Evolutionary conservation across 305 asterid genomes (phyloP).

Genomic region (Withania somnifera): DNA sequence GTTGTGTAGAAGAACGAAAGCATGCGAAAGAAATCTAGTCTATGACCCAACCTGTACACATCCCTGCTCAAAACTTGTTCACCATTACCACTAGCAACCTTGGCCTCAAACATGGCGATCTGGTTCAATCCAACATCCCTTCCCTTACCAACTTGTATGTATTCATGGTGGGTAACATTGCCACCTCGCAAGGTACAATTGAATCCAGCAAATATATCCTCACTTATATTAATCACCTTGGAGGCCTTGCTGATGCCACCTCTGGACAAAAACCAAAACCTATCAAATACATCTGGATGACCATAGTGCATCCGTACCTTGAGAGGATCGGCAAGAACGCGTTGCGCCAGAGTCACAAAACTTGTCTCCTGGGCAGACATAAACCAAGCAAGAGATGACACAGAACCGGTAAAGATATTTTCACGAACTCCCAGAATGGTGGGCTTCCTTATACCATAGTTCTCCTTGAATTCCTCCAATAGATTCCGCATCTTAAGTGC

Average conservation of each 20-base stretch:
- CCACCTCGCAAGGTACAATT: conserved; percentile 93
- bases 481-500: conserved; percentile 92
- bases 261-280: conserved; percentile 92
- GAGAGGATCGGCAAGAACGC: conserved; percentile 81
- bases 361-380: conserved; percentile 98
- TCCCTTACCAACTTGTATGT: conserved; percentile 96
- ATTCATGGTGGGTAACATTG: conserved; percentile 90
- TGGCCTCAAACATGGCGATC: conserved; percentile 95
- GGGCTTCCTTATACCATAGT: conserved; percentile 74
- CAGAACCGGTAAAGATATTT: conserved; percentile 90
- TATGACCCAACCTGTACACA: conserved; percentile 80
- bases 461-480: conserved; percentile 73
- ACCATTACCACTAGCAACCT: conserved; percentile 91
- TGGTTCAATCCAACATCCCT: conserved; percentile 95
- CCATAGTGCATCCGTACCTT: conserved; percentile 97
- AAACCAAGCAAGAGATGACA: conserved; percentile 90
- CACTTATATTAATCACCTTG: conserved; percentile 83
- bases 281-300: conserved; percentile 85
- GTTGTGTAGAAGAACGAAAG: conserved; percentile 88
- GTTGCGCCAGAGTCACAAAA: conserved; percentile 90
- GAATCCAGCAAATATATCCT: conserved; percentile 95
- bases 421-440: conserved; percentile 94
- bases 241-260: conserved; percentile 99
- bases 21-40: conserved; percentile 96
- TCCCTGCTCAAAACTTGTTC: conserved; percentile 93